Evolutionary conservation across 352 stramenopile genomes (phyloP), one percentile per base, ranked within the genome.

Genomic region (Thalassiosira gravida): DNA sequence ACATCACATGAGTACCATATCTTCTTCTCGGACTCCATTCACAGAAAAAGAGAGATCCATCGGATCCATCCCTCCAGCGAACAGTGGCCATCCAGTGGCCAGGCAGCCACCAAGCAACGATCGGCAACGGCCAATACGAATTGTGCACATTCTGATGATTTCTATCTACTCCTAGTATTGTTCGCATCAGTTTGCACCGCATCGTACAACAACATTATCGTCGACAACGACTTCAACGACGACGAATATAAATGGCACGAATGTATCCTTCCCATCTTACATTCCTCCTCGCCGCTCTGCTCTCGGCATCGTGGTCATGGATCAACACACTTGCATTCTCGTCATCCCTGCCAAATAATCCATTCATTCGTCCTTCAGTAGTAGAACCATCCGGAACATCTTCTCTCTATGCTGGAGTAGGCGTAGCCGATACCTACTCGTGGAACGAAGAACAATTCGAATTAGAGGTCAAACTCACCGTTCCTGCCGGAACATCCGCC

Each of bases 401-500:
- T 58, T 7, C 46, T 50, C 50, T 83, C 16, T 75, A 32, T 13
- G 74, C 61, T 70, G 83, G 83, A 18, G 49, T 65, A 32, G 88
- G 88, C 9, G 77, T 90, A 30, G 82, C 86, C 14, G 77, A 77
- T 16, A 79, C 62, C 16, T 93, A 93, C 49, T 77, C 59, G 35
- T 93, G 88, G 88, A 80, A 74, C 52, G 88, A 93, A 75, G 86
- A 92, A 77, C 77, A 86, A 44, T 89, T 91, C 76, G 88, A 93
- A 77, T 83, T 93, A 32, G 88, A 93, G 69, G 39, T 93, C 3
- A 88, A 35, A 27, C 70, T 93, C 16, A 30, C 64, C 9, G 85
- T 93, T 46, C 88, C 88, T 16, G 55, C 62, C 14, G 55, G 77
- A 50, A 91, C 86, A 16, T 57, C 55, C 1, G 80, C 86, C 0